Conservation (phyloP, 176 grass and related monocot genomes). For the Areca catechu region DNA sequence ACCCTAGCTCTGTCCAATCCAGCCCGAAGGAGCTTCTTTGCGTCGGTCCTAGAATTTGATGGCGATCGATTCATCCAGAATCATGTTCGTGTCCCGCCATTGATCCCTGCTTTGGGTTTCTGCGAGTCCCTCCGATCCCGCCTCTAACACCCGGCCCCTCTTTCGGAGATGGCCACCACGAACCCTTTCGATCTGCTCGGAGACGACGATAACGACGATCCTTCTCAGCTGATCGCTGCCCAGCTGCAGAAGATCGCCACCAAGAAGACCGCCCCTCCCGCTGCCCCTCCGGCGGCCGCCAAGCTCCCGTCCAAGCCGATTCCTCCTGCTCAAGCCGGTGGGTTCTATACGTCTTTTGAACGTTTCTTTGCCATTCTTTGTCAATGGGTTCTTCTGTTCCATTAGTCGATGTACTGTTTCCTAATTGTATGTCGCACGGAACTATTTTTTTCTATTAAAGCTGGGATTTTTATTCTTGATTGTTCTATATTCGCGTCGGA, state of each 20-base stretch:
- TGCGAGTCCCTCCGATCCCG: background rate
- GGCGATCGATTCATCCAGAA: background rate
- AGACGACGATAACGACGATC: slow-evolving; percentile 9
- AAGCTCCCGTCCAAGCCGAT: slow-evolving; percentile 11
- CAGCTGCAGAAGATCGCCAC: slow-evolving; percentile 10
- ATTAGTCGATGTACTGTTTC: no score
- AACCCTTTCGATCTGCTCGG: slow-evolving; percentile 15
- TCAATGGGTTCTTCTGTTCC: no score
- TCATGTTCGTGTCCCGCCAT: background rate
- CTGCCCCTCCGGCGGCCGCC: background rate
- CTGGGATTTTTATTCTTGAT: background rate
- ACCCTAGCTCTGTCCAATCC: background rate
- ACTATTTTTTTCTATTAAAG: background rate
- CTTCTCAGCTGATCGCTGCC: slow-evolving; percentile 8
- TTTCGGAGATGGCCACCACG: background rate
- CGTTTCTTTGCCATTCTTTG: no score
- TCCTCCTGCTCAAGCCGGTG: slow-evolving; percentile 6
- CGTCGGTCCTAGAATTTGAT: background rate
- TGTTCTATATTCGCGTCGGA: background rate
- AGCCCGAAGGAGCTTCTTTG: background rate
- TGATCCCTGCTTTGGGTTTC: background rate
- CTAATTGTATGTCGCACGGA: background rate
- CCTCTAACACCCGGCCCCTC: background rate
- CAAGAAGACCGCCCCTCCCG: background rate
- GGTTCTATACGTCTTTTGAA: background rate